Evolutionary conservation across 192 early-diverging fungal species (phyloP).

Genomic region (Gamsiella multidivaricata): DNA sequence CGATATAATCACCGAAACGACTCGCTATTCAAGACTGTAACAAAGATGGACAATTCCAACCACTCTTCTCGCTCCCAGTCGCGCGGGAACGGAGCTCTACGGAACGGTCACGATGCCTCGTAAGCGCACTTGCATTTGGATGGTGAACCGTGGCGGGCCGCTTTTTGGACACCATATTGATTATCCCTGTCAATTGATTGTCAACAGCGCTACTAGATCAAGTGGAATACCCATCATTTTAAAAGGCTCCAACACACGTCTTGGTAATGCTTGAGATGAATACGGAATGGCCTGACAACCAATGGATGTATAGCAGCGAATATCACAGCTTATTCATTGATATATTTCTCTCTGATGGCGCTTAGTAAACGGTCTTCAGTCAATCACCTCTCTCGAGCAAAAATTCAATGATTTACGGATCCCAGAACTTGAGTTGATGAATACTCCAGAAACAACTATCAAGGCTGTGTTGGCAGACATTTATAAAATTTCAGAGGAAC

Average conservation of each 20-base stretch:
- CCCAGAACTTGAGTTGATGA: slow-evolving; percentile 66
- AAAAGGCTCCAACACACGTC: slow-evolving; percentile 46
- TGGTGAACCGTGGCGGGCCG: no score
- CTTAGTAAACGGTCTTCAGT: slow-evolving; percentile 67
- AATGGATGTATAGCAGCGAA: no score
- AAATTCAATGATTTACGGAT: slow-evolving; percentile 65
- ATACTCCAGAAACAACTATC: slow-evolving; percentile 64
- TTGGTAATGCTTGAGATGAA: slow-evolving; percentile 25
- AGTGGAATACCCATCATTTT: slow-evolving; percentile 23
- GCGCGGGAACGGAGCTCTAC: slow-evolving; percentile 25
- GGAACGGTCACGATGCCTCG: slow-evolving; percentile 23
- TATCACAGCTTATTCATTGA: no score
- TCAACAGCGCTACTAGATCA: not conserved
- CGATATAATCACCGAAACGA: slow-evolving; percentile 34
- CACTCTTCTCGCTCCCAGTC: slow-evolving; percentile 10
- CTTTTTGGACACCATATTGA: not conserved
- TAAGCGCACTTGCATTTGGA: not conserved
- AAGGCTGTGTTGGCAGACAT: slow-evolving; percentile 60
- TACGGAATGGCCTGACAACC: not conserved
- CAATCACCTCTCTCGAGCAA: slow-evolving; percentile 63
- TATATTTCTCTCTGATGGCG: not conserved
- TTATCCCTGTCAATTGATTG: not conserved
- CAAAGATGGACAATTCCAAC: slow-evolving; percentile 28
- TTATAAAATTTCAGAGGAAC: slow-evolving; percentile 67
- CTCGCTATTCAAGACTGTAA: not conserved